phyloP scores from a whole-genome alignment of 441 rosid genomes.

The Adansonia gregorii region DNA sequence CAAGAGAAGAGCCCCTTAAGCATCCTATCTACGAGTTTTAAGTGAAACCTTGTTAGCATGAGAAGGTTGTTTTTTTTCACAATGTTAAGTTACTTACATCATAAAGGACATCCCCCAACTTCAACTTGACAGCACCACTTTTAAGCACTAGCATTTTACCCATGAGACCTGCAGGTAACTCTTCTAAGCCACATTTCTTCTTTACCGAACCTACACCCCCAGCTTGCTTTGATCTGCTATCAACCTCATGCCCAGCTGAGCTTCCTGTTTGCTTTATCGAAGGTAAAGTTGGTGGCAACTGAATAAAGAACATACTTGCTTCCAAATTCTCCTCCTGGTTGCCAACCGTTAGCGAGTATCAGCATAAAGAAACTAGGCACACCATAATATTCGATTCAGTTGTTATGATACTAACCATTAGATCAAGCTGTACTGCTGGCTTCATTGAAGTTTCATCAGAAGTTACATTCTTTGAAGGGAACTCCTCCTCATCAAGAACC shows the following conservation, averaged over 20 bases:
- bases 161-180: constrained; percentile 71
- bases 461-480: constrained; percentile 32
- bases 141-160: constrained; percentile 80
- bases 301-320: constrained; percentile 58
- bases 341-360: constrained; percentile 26
- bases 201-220: constrained; percentile 21
- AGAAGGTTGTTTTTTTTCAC: background rate
- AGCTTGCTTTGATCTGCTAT: constrained; percentile 37
- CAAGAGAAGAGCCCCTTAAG: background rate
- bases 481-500: constrained; percentile 62
- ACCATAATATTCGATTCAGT: constrained; percentile 5
- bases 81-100: constrained; percentile 56
- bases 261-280: constrained; percentile 44
- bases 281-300: constrained; percentile 66
- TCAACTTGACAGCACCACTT: constrained; percentile 77
- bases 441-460: constrained; percentile 45
- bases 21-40: background rate
- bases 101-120: constrained; percentile 72
- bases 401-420: constrained; percentile 44
- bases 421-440: constrained; percentile 45
- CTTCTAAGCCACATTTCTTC: constrained; percentile 47
- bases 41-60: background rate
- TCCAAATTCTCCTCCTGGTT: constrained; percentile 69
- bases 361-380: constrained; percentile 26
- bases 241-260: constrained; percentile 31